phyloP scores from a whole-genome alignment of 2,329 filamentous ascomycete genomes.

The Ophiostoma ulmi region DNA sequence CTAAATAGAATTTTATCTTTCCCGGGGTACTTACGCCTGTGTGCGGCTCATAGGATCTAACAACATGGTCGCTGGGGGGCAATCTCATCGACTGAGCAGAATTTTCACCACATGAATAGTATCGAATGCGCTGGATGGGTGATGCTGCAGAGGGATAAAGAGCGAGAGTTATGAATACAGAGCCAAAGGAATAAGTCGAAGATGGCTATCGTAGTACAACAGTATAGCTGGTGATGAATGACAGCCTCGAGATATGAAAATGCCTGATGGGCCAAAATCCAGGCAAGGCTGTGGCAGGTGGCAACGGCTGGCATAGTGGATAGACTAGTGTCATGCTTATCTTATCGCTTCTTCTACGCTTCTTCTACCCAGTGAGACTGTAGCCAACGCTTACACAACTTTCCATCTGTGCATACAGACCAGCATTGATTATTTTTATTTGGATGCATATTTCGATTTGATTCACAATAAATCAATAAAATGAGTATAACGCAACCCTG shows the following conservation, averaged over 20 bases:
- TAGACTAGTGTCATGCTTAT: background rate
- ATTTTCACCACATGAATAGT: background rate
- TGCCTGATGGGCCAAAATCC: background rate
- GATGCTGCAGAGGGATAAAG: background rate
- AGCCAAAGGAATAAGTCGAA: background rate
- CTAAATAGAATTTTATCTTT: too few species aligned
- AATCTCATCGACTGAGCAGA: background rate
- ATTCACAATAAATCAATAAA: background rate
- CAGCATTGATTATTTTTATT: background rate
- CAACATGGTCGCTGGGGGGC: conserved; percentile 10
- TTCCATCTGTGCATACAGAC: background rate
- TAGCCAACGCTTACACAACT: background rate
- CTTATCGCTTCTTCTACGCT: background rate
- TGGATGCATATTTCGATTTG: too few species aligned
- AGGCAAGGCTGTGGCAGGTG: conserved; percentile 9
- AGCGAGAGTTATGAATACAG: background rate
- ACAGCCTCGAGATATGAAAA: conserved; percentile 4
- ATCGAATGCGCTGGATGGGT: background rate
- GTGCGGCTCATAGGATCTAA: conserved; percentile 18
- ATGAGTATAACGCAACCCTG: accelerated
- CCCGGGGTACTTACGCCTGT: conserved; percentile 16
- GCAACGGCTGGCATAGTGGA: background rate
- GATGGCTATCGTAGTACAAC: background rate
- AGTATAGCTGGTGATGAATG: background rate
- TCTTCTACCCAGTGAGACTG: background rate